Evolutionary conservation across 495 filamentous ascomycete species (phyloP).

Genomic region (Penicilliopsis zonata): DNA sequence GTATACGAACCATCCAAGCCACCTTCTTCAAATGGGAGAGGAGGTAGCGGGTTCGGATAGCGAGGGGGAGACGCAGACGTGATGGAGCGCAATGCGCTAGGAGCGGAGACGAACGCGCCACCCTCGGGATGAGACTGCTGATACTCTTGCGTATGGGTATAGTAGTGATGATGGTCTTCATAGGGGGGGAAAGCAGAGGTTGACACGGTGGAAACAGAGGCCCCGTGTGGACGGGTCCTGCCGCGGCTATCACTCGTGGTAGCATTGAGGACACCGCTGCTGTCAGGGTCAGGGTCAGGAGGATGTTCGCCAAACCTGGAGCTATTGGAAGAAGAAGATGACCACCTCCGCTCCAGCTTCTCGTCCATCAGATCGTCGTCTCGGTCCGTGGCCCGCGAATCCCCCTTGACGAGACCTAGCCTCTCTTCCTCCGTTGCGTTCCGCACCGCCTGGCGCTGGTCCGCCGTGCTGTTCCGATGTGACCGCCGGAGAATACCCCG

Average conservation of each 20-base stretch:
- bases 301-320: conserved; percentile 14
- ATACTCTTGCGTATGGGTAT: conserved; percentile 8
- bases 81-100: no score
- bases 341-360: conserved; percentile 16
- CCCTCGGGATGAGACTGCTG: neutral
- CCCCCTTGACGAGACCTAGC: conserved; percentile 75
- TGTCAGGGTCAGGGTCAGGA: conserved; percentile 1
- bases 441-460: conserved; percentile 21
- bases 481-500: conserved; percentile 33
- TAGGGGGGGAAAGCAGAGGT: conserved; percentile 22
- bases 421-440: conserved; percentile 77
- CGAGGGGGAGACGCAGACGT: no score
- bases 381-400: conserved; percentile 23
- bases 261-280: no score
- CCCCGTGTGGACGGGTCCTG: conserved; percentile 10
- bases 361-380: conserved; percentile 19
- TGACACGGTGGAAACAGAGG: conserved; percentile 20
- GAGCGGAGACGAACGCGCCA: neutral
- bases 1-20: no score
- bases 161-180: conserved; percentile 17
- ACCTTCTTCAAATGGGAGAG: no score
- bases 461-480: conserved; percentile 23
- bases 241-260: conserved; percentile 4
- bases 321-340: conserved; percentile 8
- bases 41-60: no score